Evolutionary conservation across 352 stramenopile species (phyloP).

Genomic region (Pelagophyceae sp.): DNA sequence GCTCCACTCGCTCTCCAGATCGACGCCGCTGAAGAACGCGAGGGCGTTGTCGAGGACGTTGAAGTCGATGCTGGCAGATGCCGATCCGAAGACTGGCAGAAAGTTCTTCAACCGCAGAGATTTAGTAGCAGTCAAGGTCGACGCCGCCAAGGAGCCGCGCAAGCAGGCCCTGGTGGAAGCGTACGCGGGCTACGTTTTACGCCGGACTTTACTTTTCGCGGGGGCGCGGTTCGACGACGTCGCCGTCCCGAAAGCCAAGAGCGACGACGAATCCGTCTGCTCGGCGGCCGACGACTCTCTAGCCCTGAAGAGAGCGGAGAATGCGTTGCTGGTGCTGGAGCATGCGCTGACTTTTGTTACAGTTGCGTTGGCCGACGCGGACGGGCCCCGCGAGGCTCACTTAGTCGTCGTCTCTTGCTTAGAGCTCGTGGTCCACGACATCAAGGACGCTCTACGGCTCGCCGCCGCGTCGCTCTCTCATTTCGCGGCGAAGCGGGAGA

Average conservation of each 20-base stretch:
- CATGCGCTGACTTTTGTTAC: constrained; percentile 9
- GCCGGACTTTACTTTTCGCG: constrained; percentile 22
- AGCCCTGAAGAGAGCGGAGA: constrained; percentile 7
- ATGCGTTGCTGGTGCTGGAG: constrained; percentile 14
- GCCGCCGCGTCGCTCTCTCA: constrained; percentile 18
- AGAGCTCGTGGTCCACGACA: constrained; percentile 24
- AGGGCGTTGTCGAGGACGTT: background rate
- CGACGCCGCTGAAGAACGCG: constrained; percentile 16
- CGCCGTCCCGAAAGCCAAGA: background rate
- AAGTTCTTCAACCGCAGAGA: constrained; percentile 20
- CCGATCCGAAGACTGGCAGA: constrained; percentile 13
- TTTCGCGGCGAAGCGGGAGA: background rate
- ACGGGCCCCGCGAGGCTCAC: background rate
- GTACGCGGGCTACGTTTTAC: constrained; percentile 23
- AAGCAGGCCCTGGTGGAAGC: constrained; percentile 7
- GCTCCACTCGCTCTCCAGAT: constrained; percentile 18
- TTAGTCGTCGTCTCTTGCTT: constrained; percentile 17
- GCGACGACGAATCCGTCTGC: background rate
- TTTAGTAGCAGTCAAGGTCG: constrained; percentile 6
- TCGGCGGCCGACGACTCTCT: background rate
- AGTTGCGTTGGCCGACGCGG: constrained; percentile 5
- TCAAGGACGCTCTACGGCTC: constrained; percentile 15
- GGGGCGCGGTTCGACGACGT: constrained; percentile 24
- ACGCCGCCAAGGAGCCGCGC: background rate
- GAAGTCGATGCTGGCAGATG: constrained; percentile 21